These are phyloP conservation scores for Eutypella sp. DNA, from an alignment of 2,329 filamentous ascomycete species.

Conservation along the genomic window DNA sequence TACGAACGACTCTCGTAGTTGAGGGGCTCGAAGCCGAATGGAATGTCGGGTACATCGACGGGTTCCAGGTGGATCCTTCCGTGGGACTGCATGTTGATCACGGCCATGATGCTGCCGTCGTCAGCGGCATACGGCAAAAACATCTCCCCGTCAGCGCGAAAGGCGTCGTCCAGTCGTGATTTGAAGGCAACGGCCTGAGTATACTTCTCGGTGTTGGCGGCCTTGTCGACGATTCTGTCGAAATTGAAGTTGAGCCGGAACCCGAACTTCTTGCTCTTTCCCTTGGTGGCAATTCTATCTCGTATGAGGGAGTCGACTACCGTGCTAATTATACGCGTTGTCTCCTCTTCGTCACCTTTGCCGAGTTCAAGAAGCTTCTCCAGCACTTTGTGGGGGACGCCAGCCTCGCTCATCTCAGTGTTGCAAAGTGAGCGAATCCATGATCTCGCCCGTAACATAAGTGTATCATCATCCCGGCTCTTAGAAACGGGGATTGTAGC, in stretches of 20 bases:
- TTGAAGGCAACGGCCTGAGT: conserved; percentile 58
- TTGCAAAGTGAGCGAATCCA: conserved; percentile 57
- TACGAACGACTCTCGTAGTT: conserved; percentile 68
- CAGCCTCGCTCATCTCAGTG: conserved; percentile 34
- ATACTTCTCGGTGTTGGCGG: conserved; percentile 50
- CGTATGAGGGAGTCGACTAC: conserved; percentile 45
- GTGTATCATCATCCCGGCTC: conserved; percentile 20
- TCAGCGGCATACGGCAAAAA: conserved; percentile 38
- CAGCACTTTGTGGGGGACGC: conserved; percentile 41
- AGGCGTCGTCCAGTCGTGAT: conserved; percentile 50
- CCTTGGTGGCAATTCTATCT: conserved; percentile 53
- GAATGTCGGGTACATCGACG: conserved; percentile 53
- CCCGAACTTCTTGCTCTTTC: conserved; percentile 54
- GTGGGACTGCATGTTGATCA: conserved; percentile 59
- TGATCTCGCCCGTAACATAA: conserved; percentile 44
- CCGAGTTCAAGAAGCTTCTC: conserved; percentile 48
- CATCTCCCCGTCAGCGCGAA: conserved; percentile 29
- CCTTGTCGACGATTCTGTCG: conserved; percentile 50
- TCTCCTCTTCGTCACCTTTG: conserved; percentile 31
- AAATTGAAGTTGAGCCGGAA: conserved; percentile 60
- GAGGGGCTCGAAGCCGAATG: conserved; percentile 65
- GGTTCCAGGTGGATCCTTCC: conserved; percentile 51
- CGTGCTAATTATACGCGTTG: conserved; percentile 40
- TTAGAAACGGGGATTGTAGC: conserved; percentile 30
- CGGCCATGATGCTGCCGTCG: conserved; percentile 62